These are phyloP conservation scores for Hansenula sp. DNA, from an alignment of 1,139 yeast genomes.

Conservation along the genomic window DNA sequence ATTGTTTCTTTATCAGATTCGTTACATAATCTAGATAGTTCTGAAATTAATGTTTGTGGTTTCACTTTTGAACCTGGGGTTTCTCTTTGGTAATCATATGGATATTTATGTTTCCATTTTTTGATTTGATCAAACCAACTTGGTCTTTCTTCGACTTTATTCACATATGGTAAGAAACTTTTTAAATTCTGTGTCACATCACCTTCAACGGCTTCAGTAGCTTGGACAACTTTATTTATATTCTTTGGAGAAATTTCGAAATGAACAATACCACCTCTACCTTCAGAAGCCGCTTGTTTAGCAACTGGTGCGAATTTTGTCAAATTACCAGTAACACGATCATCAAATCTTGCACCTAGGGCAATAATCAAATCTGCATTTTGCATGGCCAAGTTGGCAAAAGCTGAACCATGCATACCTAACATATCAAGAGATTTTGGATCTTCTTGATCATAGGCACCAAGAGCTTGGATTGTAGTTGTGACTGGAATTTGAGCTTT, in stretches of 20 bases:
- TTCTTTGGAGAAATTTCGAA: slow-evolving; percentile 95
- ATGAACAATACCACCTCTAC: slow-evolving; percentile 93
- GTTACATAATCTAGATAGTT: slow-evolving; percentile 69
- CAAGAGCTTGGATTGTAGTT: slow-evolving; percentile 90
- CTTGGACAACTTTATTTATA: slow-evolving; percentile 95
- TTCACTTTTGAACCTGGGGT: slow-evolving; percentile 79
- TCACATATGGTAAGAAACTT: slow-evolving; percentile 66
- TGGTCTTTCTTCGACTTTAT: slow-evolving; percentile 59
- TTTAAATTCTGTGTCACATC: slow-evolving; percentile 81
- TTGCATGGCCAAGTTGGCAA: slow-evolving; percentile 93
- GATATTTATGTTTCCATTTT: slow-evolving; percentile 84
- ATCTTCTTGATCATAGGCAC: slow-evolving; percentile 91
- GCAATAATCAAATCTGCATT: slow-evolving; percentile 91
- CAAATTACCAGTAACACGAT: slow-evolving; percentile 90
- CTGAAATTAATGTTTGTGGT: slow-evolving; percentile 87
- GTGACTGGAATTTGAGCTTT: slow-evolving; percentile 94
- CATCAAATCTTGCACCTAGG: slow-evolving; percentile 96
- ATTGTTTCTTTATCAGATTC: slow-evolving; percentile 69
- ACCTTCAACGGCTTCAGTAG: slow-evolving; percentile 96
- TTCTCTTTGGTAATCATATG: slow-evolving; percentile 74
- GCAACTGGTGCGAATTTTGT: slow-evolving; percentile 93
- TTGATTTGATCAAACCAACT: slow-evolving; percentile 75
- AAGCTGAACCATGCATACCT: slow-evolving; percentile 98
- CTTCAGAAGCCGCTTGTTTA: slow-evolving; percentile 79
- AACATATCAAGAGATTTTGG: slow-evolving; percentile 90